These are phyloP conservation scores for Bipolaris zeicola DNA, from an alignment of 2,329 filamentous ascomycete genomes.

Conservation along the genomic window DNA sequence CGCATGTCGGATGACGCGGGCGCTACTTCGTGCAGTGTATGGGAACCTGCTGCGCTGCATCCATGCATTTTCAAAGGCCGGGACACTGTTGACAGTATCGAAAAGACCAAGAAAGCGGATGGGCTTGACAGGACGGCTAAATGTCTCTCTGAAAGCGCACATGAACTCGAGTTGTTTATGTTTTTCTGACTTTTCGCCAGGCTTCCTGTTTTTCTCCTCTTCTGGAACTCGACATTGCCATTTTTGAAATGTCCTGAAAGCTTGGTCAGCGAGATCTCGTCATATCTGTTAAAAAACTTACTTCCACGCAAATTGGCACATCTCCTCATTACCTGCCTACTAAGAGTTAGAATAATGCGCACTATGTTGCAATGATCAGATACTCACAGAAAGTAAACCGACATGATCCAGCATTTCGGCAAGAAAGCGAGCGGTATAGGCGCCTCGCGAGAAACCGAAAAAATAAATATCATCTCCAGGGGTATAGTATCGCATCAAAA, in stretches of 20 bases:
- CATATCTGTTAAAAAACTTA: constrained; percentile 12
- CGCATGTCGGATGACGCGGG: constrained; percentile 68
- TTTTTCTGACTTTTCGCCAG: constrained; percentile 57
- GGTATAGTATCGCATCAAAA: constrained; percentile 57
- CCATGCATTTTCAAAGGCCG: constrained; percentile 74
- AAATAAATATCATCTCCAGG: constrained; percentile 57
- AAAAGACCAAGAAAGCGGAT: constrained; percentile 81
- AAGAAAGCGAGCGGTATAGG: constrained; percentile 59
- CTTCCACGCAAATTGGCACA: constrained; percentile 84
- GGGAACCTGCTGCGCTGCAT: constrained; percentile 80
- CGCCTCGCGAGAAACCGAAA: constrained; percentile 57
- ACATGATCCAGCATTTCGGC: constrained; percentile 87
- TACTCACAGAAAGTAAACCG: constrained; percentile 67
- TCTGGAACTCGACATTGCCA: constrained; percentile 66
- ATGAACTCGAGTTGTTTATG: constrained; percentile 74
- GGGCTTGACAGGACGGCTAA: constrained; percentile 73
- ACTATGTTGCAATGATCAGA: neutral
- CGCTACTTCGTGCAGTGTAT: constrained; percentile 63
- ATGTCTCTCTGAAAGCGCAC: constrained; percentile 80
- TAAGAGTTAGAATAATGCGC: neutral
- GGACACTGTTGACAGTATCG: constrained; percentile 81
- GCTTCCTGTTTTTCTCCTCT: constrained; percentile 31
- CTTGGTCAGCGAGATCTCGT: neutral
- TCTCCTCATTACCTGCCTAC: constrained; percentile 78
- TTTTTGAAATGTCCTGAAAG: constrained; percentile 65